Percentiles rank a stretch among this genome's conserved stretches.
These are phyloP conservation scores for Trypethelium eluteriae DNA, from an alignment of 495 filamentous ascomycete genomes.

Conservation along the genomic window DNA sequence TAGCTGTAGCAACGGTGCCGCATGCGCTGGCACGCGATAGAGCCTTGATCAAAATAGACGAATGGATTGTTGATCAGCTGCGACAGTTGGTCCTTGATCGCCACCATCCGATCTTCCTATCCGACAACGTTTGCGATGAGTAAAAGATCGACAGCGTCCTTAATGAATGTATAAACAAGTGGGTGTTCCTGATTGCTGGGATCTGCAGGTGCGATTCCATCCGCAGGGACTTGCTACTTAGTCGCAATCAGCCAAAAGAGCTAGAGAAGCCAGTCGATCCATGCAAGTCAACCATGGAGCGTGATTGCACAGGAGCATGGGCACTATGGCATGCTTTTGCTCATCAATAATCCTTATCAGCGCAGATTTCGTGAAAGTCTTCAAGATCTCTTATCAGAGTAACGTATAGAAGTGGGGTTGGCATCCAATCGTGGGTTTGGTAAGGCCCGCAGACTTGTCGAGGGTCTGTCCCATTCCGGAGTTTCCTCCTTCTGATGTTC, in stretches of 20 bases:
- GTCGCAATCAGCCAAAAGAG: not conserved
- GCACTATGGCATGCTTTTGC: not conserved
- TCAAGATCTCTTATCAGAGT: not conserved
- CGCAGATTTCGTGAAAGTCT: not conserved
- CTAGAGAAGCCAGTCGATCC: constrained; percentile 6
- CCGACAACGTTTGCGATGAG: not conserved
- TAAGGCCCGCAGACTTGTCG: constrained; percentile 2
- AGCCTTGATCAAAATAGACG: no score
- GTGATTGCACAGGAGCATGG: constrained; percentile 6
- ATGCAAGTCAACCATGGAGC: not conserved
- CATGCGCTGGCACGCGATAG: not conserved
- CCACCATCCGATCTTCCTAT: not conserved
- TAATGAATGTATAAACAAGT: not conserved
- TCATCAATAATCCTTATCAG: not conserved
- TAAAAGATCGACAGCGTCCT: not conserved
- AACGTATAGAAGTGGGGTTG: not conserved
- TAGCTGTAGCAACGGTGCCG: no score
- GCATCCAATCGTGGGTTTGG: not conserved
- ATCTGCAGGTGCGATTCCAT: not conserved
- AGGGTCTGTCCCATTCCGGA: not conserved
- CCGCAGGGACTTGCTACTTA: not conserved
- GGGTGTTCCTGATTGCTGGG: not conserved
- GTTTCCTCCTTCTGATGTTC: constrained; percentile 5
- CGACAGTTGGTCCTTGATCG: not conserved
- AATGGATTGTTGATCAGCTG: not conserved